Percentiles rank a stretch among this genome's conserved stretches.
These are phyloP conservation scores for Cystofilobasidium bisporidii DNA, from an alignment of 768 basidiomycete genomes.

Conservation along the genomic window DNA sequence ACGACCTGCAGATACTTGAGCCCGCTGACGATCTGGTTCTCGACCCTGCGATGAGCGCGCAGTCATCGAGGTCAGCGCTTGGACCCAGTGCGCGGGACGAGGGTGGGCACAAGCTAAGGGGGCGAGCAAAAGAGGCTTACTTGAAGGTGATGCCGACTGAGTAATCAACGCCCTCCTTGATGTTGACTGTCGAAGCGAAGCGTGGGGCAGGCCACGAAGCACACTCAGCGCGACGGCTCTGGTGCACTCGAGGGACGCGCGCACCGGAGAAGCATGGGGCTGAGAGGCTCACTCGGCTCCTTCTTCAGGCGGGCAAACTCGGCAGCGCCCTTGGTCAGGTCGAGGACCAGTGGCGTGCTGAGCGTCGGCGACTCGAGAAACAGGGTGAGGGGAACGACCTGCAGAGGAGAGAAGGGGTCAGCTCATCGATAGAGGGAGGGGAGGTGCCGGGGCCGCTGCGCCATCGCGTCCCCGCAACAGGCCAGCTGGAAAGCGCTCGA, in stretches of 20 bases:
- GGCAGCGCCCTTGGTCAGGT: conserved; percentile 50
- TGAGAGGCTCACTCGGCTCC: conserved; percentile 47
- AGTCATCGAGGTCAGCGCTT: too few species aligned
- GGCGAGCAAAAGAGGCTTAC: conserved; percentile 45
- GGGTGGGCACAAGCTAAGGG: too few species aligned
- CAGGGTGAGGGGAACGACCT: conserved; percentile 45
- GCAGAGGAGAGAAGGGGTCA: conserved; percentile 7
- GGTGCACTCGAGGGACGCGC: too few species aligned
- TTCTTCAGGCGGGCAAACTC: conserved; percentile 56
- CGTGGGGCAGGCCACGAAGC: too few species aligned
- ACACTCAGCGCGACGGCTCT: too few species aligned
- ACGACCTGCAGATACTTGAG: conserved; percentile 70
- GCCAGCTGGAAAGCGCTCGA: background rate
- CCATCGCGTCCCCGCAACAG: background rate
- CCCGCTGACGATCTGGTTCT: conserved; percentile 65
- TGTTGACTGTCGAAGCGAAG: conserved; percentile 11
- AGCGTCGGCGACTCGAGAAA: conserved; percentile 71
- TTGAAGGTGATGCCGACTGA: conserved; percentile 46
- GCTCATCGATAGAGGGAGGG: background rate
- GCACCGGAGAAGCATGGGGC: too few species aligned
- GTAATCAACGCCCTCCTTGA: conserved; percentile 58
- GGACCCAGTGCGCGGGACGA: too few species aligned
- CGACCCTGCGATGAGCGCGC: conserved; percentile 75
- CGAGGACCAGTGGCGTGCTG: conserved; percentile 52
- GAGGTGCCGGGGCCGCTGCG: too few species aligned